phyloP scores from a whole-genome alignment of 805 yeast species.

The Nakazawaea laoshanensis region DNA sequence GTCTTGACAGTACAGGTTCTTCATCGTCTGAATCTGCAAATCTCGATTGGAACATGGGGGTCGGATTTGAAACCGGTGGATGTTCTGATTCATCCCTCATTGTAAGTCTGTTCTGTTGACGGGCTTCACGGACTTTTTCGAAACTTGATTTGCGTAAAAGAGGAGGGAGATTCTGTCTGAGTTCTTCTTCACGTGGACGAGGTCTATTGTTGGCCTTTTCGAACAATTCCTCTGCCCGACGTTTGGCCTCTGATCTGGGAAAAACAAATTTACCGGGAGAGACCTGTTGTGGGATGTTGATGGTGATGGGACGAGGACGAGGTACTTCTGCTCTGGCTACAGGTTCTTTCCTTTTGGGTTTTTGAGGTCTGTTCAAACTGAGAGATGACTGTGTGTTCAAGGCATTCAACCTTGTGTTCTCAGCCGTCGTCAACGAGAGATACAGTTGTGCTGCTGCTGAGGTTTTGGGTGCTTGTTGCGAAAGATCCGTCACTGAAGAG shows the following conservation, averaged over 20 bases:
- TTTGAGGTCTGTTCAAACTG: conserved; percentile 14
- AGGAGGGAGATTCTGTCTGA: conserved; percentile 25
- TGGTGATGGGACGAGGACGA: conserved; percentile 14
- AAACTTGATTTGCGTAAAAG: conserved; percentile 46
- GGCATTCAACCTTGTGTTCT: conserved; percentile 69
- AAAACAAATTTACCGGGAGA: conserved; percentile 11
- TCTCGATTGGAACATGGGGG: conserved; percentile 51
- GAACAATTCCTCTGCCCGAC: conserved; percentile 44
- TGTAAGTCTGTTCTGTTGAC: conserved; percentile 11
- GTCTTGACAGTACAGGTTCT: conserved; percentile 20
- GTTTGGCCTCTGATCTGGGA: conserved; percentile 17
- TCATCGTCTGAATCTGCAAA: conserved; percentile 57
- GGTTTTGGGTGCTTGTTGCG: conserved; percentile 11
- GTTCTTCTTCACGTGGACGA: conserved; percentile 13
- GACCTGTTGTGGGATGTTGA: conserved; percentile 8
- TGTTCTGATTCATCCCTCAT: conserved; percentile 5
- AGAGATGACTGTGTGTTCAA: conserved; percentile 33
- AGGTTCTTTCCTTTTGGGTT: conserved; percentile 7
- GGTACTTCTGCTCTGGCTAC: conserved; percentile 16
- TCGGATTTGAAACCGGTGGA: too few relatives aligned
- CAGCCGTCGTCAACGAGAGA: conserved; percentile 65
- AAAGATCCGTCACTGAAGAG: conserved; percentile 10
- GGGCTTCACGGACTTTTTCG: conserved; percentile 28
- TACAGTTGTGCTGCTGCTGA: conserved; percentile 57
- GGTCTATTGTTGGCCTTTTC: conserved; percentile 36